Evolutionary conservation across 495 filamentous ascomycete species (phyloP).

Genomic region (Melanomma pulvis-pyrius): DNA sequence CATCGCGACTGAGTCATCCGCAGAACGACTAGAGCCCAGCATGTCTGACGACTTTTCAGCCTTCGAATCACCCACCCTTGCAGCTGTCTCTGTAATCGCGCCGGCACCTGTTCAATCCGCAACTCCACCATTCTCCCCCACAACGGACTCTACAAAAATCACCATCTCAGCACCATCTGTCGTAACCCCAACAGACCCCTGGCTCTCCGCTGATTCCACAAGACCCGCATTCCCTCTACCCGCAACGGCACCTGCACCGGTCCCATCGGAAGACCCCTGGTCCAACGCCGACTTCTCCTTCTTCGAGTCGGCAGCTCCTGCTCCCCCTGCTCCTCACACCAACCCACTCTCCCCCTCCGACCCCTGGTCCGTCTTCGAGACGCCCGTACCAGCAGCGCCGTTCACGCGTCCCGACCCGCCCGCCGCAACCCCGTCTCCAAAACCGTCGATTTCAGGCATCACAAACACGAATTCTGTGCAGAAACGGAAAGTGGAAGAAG

Average conservation of each 20-base stretch:
- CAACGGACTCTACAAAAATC: not conserved
- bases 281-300: conserved; percentile 32
- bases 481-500: conserved; percentile 28
- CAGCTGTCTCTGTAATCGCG: not conserved
- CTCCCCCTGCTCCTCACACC: not conserved
- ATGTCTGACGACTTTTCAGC: conserved; percentile 3
- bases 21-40: not conserved
- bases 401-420: not conserved
- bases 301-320: conserved; percentile 26
- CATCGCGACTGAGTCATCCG: not conserved
- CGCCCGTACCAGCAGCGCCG: not conserved
- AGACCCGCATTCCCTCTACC: not conserved
- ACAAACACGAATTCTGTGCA: conserved; percentile 10
- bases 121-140: not conserved
- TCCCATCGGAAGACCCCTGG: conserved; percentile 2
- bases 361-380: conserved; percentile 27
- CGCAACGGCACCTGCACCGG: not conserved
- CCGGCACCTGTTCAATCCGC: not conserved
- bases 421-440: conserved; percentile 3
- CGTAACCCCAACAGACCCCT: conserved; percentile 2
- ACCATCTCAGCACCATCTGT: not conserved
- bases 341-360: conserved; percentile 10
- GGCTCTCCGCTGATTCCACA: conserved; percentile 17
- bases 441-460: conserved; percentile 18
- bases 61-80: conserved; percentile 5